Evolutionary conservation across 805 yeast species (phyloP).

Genomic region (Torulaspora maleeae): DNA sequence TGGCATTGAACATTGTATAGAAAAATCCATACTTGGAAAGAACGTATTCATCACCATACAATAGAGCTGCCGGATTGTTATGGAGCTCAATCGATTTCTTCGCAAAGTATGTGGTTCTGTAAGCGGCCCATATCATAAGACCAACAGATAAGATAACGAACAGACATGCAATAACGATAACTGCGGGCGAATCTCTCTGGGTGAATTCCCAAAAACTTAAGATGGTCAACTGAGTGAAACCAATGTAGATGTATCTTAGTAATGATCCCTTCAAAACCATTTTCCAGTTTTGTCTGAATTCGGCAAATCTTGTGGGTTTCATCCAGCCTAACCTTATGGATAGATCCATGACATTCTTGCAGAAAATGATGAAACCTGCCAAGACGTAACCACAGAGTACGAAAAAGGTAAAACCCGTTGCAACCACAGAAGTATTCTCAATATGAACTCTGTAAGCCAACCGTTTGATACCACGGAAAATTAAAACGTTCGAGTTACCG

Average conservation of each 20-base stretch:
- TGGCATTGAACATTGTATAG: conserved; percentile 83
- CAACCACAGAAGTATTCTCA: conserved; percentile 78
- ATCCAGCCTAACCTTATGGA: conserved; percentile 47
- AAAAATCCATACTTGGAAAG: conserved; percentile 81
- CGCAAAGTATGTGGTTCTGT: conserved; percentile 61
- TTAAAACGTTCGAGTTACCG: conserved; percentile 56
- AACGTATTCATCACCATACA: conserved; percentile 71
- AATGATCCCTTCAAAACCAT: conserved; percentile 70
- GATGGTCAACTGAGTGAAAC: conserved; percentile 74
- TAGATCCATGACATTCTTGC: conserved; percentile 49
- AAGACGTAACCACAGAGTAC: conserved; percentile 70
- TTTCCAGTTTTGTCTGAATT: conserved; percentile 53
- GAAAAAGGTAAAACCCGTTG: conserved; percentile 85
- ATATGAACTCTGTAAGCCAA: conserved; percentile 71
- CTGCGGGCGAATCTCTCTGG: conserved; percentile 78
- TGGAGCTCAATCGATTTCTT: conserved; percentile 51
- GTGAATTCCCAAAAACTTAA: conserved; percentile 87
- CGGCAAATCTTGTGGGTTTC: conserved; percentile 43
- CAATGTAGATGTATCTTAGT: conserved; percentile 74
- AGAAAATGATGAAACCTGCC: conserved; percentile 52
- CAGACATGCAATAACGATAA: conserved; percentile 72
- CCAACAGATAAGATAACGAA: conserved; percentile 59
- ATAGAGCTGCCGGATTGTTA: conserved; percentile 80
- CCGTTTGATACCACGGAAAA: conserved; percentile 83
- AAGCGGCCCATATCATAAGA: conserved; percentile 60